phyloP scores from a whole-genome alignment of 1,139 yeast genomes.

The Suhomyces chickasaworum region DNA sequence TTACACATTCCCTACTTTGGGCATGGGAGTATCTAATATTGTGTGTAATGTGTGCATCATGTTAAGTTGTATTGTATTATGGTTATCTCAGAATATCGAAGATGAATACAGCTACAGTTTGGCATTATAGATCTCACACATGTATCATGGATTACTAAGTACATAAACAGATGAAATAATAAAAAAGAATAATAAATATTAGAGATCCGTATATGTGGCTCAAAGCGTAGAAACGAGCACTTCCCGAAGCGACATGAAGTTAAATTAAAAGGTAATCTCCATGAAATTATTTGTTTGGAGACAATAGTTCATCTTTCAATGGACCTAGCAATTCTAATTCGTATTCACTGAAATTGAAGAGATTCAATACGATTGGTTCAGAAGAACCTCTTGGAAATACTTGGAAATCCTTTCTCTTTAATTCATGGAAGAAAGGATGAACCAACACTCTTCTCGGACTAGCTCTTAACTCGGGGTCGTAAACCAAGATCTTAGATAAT shows the following conservation, averaged over 20 bases:
- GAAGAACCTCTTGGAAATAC: slow-evolving; percentile 57
- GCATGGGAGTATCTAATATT: slow-evolving; percentile 93
- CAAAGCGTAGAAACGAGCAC: slow-evolving; percentile 7
- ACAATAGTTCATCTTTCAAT: slow-evolving; percentile 37
- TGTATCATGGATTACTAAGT: slow-evolving; percentile 11
- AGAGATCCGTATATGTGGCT: slow-evolving; percentile 5
- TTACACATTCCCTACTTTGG: slow-evolving; percentile 81
- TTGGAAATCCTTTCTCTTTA: slow-evolving; percentile 58
- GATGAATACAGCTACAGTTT: slow-evolving; percentile 93
- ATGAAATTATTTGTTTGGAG: slow-evolving; percentile 11
- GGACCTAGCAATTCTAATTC: slow-evolving; percentile 54
- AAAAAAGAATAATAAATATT: slow-evolving; percentile 12
- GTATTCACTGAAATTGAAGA: slow-evolving; percentile 56
- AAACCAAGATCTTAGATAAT: slow-evolving; percentile 66
- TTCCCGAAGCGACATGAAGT: slow-evolving; percentile 12
- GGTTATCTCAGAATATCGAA: slow-evolving; percentile 94
- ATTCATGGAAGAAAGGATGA: slow-evolving; percentile 71
- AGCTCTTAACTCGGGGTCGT: slow-evolving; percentile 70
- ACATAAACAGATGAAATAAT: slow-evolving; percentile 12
- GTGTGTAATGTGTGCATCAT: slow-evolving; percentile 77
- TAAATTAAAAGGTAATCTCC: too few species aligned
- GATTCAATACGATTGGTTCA: slow-evolving; percentile 44
- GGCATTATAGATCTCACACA: slow-evolving; percentile 51
- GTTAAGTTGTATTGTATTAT: slow-evolving; percentile 82
- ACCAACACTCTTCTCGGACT: slow-evolving; percentile 68